Base-by-base conservation (phyloP, 495 filamentous ascomycete species). In the Aspergillus olivimuriae region DNA sequence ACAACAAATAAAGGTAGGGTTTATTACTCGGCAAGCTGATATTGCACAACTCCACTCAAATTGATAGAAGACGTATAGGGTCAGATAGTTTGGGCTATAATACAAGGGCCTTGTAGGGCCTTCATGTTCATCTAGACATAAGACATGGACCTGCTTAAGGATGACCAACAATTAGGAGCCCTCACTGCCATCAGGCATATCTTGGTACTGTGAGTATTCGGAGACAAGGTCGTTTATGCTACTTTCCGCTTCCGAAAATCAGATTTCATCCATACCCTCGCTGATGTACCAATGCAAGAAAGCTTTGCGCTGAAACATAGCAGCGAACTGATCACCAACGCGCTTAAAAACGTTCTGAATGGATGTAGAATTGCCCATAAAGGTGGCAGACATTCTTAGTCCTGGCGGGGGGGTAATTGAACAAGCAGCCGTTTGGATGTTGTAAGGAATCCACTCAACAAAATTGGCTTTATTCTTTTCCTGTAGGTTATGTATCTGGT, bases 251-350 rank as follows among this genome's bases (percentile, higher is more conserved):
- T 97, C 94, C 63, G 92, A 96, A 75, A 99, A 99, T 77, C 97
- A 94, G 94, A 97, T 97, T 84, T 99, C 92, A 75, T 99, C 92
- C 92, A 99, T 99, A 76, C 92, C 92, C 82, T 99, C 92, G 63
- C 89, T 88, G 81, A 94, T 99, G 74, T 99, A 99, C 92, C 92
- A 99, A 82, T 97, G 92, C 85, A 99, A 87, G 90, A 99, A 99
- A 81, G 92, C 92, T 83, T 97, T 99, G 70, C 92, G 89, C 72
- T 91, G 78, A 84, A 97, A 99, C 92, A 99, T 99, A 61, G 92
- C 92, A 71, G 83, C 87, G 81, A 99, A 99, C 74, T 99, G 92
- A 62, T 97, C 91, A 64, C 92, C 92, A 55, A 99, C 78, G 78
- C 92, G 92, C 86, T 97, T 96, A 89, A 99, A 99, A 44, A 99